Conservation (phyloP, 2,329 filamentous ascomycete genomes). For the Aspergillus ochraceoroseus region DNA sequence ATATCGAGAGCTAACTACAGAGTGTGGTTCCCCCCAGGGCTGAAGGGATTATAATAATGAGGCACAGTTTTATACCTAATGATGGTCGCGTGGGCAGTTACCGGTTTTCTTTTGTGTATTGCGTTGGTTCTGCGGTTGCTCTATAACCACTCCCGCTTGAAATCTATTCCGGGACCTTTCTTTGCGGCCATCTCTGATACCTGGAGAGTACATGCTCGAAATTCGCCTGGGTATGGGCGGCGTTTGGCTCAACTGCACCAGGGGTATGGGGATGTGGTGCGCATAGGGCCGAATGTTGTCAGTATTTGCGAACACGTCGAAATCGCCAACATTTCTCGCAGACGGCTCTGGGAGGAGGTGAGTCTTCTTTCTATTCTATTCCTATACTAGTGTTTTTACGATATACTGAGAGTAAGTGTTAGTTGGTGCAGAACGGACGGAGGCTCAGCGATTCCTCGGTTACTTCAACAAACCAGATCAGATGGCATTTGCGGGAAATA, state of each 20-base stretch:
- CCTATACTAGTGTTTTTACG: too few relatives aligned
- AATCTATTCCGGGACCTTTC: constrained; percentile 17
- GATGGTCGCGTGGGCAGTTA: constrained; percentile 15
- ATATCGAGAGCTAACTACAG: too few relatives aligned
- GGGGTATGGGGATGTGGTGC: constrained; percentile 18
- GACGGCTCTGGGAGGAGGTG: constrained; percentile 2
- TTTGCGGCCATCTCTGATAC: constrained; percentile 10
- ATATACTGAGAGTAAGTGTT: too few relatives aligned
- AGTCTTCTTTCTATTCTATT: not conserved
- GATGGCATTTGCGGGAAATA: too few relatives aligned
- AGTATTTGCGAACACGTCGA: constrained; percentile 16
- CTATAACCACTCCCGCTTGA: constrained; percentile 17
- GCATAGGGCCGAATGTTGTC: constrained; percentile 15
- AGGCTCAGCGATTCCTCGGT: too few relatives aligned
- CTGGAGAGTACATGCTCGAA: constrained; percentile 13
- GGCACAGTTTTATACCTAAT: not conserved
- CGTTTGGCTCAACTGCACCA: constrained; percentile 14
- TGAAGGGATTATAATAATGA: too few relatives aligned
- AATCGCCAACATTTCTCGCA: constrained; percentile 5
- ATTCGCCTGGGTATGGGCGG: constrained; percentile 5
- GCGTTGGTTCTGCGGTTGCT: constrained; percentile 8
- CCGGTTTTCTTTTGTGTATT: constrained; percentile 8
- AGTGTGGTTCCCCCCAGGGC: too few relatives aligned
- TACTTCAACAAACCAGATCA: not conserved
- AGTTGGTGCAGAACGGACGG: too few relatives aligned